Evolutionary conservation across 805 yeast species (phyloP).

Genomic region (Candida maris): DNA sequence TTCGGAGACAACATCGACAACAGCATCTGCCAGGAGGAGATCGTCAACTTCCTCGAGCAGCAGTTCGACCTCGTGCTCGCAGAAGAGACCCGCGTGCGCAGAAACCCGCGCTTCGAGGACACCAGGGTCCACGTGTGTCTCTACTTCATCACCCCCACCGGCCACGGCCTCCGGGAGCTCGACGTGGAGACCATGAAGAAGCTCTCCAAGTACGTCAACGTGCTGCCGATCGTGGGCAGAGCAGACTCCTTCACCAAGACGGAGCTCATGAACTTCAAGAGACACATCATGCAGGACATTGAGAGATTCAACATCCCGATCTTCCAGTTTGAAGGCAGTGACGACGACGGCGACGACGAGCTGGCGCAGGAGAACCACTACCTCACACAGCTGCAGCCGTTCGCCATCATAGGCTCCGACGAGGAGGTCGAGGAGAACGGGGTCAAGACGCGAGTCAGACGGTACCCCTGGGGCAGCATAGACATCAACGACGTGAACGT

Average conservation of each 20-base stretch:
- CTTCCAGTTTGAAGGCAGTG: constrained; percentile 69
- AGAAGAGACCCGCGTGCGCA: constrained; percentile 80
- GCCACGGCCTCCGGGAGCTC: constrained; percentile 73
- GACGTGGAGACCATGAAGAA: constrained; percentile 71
- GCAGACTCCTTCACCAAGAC: constrained; percentile 66
- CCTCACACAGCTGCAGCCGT: constrained; percentile 66
- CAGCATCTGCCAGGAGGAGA: constrained; percentile 61
- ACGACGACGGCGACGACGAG: constrained; percentile 68
- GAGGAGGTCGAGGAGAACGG: constrained; percentile 51
- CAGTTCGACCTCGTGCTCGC: constrained; percentile 76
- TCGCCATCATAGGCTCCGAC: constrained; percentile 68
- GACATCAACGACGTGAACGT: constrained; percentile 50
- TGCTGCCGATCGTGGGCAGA: constrained; percentile 65
- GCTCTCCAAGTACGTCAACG: constrained; percentile 67
- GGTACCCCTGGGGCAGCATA: constrained; percentile 74
- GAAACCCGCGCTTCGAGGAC: constrained; percentile 81
- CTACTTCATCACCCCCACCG: constrained; percentile 70
- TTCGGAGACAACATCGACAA: constrained; percentile 60
- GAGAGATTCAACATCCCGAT: constrained; percentile 68
- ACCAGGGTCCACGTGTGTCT: constrained; percentile 71
- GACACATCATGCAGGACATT: constrained; percentile 57
- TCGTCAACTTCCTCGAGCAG: constrained; percentile 64
- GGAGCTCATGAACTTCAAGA: constrained; percentile 59
- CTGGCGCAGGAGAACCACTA: constrained; percentile 64
- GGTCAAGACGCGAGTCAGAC: constrained; percentile 51